A percentile compares a stretch with the other conserved stretches of the same genome.
Evolutionary conservation across 2,329 filamentous ascomycete genomes (phyloP).

Genomic region (Chaetomium globosum): DNA sequence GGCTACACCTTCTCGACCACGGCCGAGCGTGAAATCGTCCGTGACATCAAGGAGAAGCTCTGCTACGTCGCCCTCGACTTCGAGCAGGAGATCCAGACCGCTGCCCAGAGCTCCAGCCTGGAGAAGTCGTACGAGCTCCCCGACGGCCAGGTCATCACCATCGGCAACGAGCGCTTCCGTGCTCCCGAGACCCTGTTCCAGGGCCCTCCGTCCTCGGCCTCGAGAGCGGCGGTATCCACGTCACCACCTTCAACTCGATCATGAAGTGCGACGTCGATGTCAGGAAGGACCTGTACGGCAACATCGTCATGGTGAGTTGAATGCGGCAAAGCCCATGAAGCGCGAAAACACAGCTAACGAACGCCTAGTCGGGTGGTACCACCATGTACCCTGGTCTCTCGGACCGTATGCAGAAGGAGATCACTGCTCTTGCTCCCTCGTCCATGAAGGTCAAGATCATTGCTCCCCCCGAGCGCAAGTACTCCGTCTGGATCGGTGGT

Average conservation of each 20-base stretch:
- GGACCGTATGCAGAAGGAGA: conserved; percentile 99
- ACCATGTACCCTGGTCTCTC: conserved; percentile 99
- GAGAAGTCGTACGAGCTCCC: conserved; percentile 99
- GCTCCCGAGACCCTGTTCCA: conserved; percentile 99
- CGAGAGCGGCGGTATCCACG: conserved; percentile 98
- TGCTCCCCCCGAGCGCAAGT: conserved; percentile 99
- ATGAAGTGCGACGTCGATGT: conserved; percentile 99
- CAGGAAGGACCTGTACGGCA: conserved; percentile 99
- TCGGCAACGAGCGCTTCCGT: conserved; percentile 99
- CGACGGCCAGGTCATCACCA: conserved; percentile 98
- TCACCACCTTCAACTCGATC: conserved; percentile 99
- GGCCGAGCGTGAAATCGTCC: conserved; percentile 99
- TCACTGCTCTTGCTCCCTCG: conserved; percentile 96
- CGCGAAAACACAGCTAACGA: conserved; percentile 40
- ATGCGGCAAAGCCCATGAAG: not conserved
- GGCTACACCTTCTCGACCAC: conserved; percentile 99
- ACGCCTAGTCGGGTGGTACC: conserved; percentile 94
- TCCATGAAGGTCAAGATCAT: conserved; percentile 99
- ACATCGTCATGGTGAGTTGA: conserved; percentile 96
- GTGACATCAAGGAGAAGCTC: conserved; percentile 99
- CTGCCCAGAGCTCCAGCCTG: conserved; percentile 95
- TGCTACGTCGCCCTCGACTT: conserved; percentile 99
- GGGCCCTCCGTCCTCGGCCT: conserved; percentile 96
- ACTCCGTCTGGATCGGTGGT: conserved; percentile 99
- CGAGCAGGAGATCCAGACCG: conserved; percentile 99